Evolutionary conservation across 352 stramenopile genomes (phyloP), one percentile per base, ranked within the genome.

Genomic region (Globisporangium heterothallicum): DNA sequence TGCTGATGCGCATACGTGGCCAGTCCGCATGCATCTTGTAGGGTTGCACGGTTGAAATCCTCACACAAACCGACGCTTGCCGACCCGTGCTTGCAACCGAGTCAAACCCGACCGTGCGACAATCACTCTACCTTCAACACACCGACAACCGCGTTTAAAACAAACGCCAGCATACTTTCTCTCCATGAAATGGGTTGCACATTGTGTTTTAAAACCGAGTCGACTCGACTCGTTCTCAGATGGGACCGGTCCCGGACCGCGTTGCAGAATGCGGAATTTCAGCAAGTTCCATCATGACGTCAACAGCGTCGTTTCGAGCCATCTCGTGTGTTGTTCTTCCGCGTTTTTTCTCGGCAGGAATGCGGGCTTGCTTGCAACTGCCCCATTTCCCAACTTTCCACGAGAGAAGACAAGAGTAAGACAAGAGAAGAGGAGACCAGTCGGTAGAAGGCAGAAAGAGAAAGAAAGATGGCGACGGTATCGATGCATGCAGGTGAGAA

Each of bases 401-500:
- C 47, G 32, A 18, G 25, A 53, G n/a, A 27, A 45, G 22, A 3
- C 14, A 12, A 34, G 14, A 29, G 29, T 42, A 36, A 22, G 4
- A 48, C 16, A 32, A 32, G 16, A 48, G 16, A 22, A 22, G 6
- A 18, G 42, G 32, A 47, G 29, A 49, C n/a, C n/a, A n/a, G n/a
- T n/a, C n/a, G n/a, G n/a, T n/a, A n/a, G n/a, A n/a, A n/a, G n/a
- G n/a, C n/a, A n/a, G n/a, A 29, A 9, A 41, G 34, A 41, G 12
- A 41, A 3, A 27, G 13, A 12, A 72, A 29, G 18, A 85, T 86
- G 74, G 74, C 74, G 25, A 69, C 62, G 21, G 71, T 86, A 19
- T 88, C 78, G 9, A 82, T 88, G 70, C 71, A 69, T 48, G 55
- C 59, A 38, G 59, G 64, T 8, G 62, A 74, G 41, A 73, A 63